These are phyloP conservation scores for Boletellus emodensis DNA, from an alignment of 768 basidiomycete genomes.

Conservation along the genomic window DNA sequence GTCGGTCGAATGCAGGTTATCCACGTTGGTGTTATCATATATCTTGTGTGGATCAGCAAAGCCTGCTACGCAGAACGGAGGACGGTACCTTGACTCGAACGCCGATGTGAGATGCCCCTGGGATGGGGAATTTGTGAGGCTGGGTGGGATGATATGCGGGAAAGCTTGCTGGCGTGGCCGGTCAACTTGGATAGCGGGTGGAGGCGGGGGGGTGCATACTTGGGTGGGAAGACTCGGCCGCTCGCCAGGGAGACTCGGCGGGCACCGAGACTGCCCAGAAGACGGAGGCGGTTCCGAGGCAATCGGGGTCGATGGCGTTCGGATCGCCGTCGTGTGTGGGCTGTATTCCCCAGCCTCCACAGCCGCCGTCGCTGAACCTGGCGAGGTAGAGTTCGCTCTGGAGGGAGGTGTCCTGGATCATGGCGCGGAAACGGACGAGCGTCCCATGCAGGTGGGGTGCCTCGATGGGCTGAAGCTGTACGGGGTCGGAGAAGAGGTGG, in stretches of 20 bases:
- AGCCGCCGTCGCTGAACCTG: slow-evolving; percentile 35
- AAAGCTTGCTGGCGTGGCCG: slow-evolving; percentile 17
- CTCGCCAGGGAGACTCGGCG: slow-evolving; percentile 59
- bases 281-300: slow-evolving; percentile 58
- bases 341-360: slow-evolving; percentile 75
- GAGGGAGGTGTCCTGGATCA: slow-evolving; percentile 79
- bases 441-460: slow-evolving; percentile 47
- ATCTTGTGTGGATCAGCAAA: slow-evolving; percentile 39
- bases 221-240: slow-evolving; percentile 28
- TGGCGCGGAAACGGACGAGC: slow-evolving; percentile 68
- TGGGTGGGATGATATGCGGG: slow-evolving; percentile 27
- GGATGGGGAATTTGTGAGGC: slow-evolving; percentile 64
- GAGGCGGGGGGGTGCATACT: slow-evolving; percentile 14
- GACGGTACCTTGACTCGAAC: slow-evolving; percentile 62
- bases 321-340: slow-evolving; percentile 24
- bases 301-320: slow-evolving; percentile 37
- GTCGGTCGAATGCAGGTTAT: slow-evolving; percentile 57
- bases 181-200: background rate
- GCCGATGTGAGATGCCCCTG: slow-evolving; percentile 54
- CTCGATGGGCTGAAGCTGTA: slow-evolving; percentile 58
- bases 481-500: slow-evolving; percentile 39
- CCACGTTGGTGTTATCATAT: slow-evolving; percentile 46
- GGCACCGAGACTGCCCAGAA: slow-evolving; percentile 78
- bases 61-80: background rate
- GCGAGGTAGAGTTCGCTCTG: slow-evolving; percentile 72